Conservation (phyloP, 345 rosid genomes). For the Lumnitzera littorea region DNA sequence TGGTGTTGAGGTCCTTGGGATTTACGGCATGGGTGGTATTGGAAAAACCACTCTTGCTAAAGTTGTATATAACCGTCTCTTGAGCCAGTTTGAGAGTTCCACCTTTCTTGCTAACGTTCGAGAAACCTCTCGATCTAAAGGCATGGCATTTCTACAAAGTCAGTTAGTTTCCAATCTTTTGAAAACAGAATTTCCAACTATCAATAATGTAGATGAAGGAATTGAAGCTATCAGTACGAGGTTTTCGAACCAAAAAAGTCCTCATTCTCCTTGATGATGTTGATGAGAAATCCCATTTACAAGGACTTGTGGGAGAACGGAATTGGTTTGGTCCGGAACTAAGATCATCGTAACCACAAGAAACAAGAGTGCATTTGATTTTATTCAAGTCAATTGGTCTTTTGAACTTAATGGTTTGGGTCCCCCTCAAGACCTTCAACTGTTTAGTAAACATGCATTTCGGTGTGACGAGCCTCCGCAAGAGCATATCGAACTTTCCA, state of each 20-base stretch:
- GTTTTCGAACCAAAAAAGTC: background rate
- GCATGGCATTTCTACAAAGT: background rate
- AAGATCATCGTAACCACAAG: background rate
- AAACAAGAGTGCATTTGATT: background rate
- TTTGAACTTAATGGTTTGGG: no score
- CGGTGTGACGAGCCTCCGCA: no score
- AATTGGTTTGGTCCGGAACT: background rate
- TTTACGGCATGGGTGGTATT: conserved; percentile 1
- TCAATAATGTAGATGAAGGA: background rate
- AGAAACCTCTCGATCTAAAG: no score
- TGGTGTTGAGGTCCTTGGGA: background rate
- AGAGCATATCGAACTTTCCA: no score
- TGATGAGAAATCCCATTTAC: background rate
- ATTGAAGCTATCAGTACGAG: background rate
- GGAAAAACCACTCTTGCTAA: conserved; percentile 4
- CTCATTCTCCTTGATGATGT: conserved; percentile 4
- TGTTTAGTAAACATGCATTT: no score
- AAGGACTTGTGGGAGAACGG: background rate
- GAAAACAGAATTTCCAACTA: background rate
- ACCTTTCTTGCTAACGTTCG: conserved; percentile 5
- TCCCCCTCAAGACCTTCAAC: no score
- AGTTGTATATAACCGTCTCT: background rate
- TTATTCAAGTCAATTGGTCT: no score
- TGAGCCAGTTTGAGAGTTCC: background rate
- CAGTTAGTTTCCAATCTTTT: background rate